Base-by-base conservation (phyloP, 106 monocot species). In the Apostasia ramifera region DNA sequence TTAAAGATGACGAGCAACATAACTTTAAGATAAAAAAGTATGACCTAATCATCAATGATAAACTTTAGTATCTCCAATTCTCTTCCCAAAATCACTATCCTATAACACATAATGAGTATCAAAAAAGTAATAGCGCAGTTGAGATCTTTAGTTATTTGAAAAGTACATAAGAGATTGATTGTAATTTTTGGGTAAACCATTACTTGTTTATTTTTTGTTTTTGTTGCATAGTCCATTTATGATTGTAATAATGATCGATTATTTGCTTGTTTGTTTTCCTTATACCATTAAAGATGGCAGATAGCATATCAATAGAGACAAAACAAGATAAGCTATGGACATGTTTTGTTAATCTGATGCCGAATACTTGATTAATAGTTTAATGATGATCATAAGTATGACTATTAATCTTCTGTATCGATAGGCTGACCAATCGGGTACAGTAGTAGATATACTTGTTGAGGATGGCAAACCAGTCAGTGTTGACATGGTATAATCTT, bases 391-490 rank as follows among this genome's bases (percentile, higher is more conserved):
- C 40, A 50, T 15, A 6, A 11, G 6, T 4, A 14, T 1, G 6
- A 15, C 14, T 0, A 1, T 39, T 53, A 0, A 12, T 40, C 53
- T 41, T 13, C 26, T 12, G 12, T 8, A n/a, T 12, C n/a, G 55
- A 48, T 53, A 79, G 79, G 79, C 79, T 41, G 79, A 79, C 48
- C 79, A 74, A 8, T 46, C 68, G 10, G 79, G 79, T 3, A 79
- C 62, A 1, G 44, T 79, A 0, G 73, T 79, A 41, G 79, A 79
- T 49, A 48, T 79, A 52, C 59, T 79, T 41, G 79, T 14, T 0
- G 73, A 79, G 10, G 79, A 79, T 63, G 79, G 79, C 38, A 79
- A 74, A 40, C 79, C 79, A 38, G 79, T 79, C 1, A 56, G 79
- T 49, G 14, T 79, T 7, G 79, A 79, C 5, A 59, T 43, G 62